These are phyloP conservation scores for Mycosphaerella sp. DNA, from an alignment of 2,329 filamentous ascomycete species.

Conservation along the genomic window DNA sequence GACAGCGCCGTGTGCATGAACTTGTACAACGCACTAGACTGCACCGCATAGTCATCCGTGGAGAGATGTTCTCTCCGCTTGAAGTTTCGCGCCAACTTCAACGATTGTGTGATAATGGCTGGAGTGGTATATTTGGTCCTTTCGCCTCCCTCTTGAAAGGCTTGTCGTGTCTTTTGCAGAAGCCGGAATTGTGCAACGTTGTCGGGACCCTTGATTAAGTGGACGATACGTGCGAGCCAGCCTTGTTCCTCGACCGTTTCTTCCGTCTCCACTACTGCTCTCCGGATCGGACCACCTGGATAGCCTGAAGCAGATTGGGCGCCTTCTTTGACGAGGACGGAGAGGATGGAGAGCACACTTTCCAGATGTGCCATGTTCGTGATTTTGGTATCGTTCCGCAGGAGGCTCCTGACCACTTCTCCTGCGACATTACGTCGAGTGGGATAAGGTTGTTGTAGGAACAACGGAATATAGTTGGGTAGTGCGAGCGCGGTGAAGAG, in stretches of 20 bases:
- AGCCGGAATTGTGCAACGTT: conserved; percentile 91
- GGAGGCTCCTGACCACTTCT: conserved; percentile 74
- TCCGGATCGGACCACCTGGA: conserved; percentile 65
- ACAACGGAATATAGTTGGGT: conserved; percentile 83
- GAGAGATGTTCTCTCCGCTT: conserved; percentile 86
- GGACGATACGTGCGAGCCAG: conserved; percentile 87
- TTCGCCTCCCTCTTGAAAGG: conserved; percentile 86
- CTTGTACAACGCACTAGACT: conserved; percentile 80
- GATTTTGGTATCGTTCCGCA: conserved; percentile 75
- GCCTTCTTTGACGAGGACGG: conserved; percentile 89
- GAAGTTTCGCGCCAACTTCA: conserved; percentile 82
- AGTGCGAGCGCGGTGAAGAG: conserved; percentile 94
- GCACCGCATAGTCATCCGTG: conserved; percentile 64
- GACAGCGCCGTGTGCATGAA: conserved; percentile 89
- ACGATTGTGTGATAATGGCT: conserved; percentile 78
- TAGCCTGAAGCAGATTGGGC: conserved; percentile 75
- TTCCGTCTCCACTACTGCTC: conserved; percentile 78
- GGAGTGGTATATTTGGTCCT: conserved; percentile 94
- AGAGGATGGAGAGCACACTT: conserved; percentile 79
- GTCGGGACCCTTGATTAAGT: conserved; percentile 73
- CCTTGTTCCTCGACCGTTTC: conserved; percentile 98
- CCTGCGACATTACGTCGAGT: conserved; percentile 86
- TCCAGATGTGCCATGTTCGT: conserved; percentile 72
- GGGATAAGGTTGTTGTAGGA: conserved; percentile 86
- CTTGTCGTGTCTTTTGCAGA: conserved; percentile 78